A percentile compares a stretch with the other conserved stretches of the same genome.
Evolutionary conservation across 202 grass and related monocot genomes (phyloP).

Genomic region (Schoenoplectus tabernaemontani): DNA sequence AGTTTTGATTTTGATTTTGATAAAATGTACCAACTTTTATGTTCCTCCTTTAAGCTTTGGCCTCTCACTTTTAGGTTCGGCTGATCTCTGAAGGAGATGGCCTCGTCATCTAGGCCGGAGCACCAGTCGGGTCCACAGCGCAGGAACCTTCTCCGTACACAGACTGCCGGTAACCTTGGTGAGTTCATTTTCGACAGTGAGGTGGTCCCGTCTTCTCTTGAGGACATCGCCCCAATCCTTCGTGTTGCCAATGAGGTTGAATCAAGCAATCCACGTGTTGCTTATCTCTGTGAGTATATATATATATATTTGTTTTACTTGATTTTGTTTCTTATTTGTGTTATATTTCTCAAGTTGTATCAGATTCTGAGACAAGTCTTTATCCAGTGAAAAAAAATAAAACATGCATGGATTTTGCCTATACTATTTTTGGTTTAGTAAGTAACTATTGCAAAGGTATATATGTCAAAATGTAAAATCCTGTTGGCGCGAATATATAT

Average conservation of each 20-base stretch:
- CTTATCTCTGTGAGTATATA: background rate
- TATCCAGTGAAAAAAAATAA: background rate
- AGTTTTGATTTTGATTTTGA: background rate
- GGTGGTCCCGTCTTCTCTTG: conserved; percentile 37
- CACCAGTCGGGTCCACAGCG: conserved; percentile 24
- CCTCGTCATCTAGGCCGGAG: conserved; percentile 28
- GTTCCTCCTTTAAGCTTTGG: background rate
- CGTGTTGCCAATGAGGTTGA: background rate
- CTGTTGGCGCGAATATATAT: too few relatives aligned
- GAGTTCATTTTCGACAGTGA: conserved; percentile 85
- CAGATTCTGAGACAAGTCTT: background rate
- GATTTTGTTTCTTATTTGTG: background rate
- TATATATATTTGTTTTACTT: background rate
- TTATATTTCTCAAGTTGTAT: background rate
- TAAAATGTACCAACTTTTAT: background rate
- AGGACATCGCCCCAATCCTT: background rate
- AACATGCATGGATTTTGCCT: background rate
- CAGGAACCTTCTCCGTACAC: conserved; percentile 55
- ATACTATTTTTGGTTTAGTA: background rate
- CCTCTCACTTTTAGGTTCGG: background rate
- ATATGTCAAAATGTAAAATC: background rate
- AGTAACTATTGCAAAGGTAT: background rate
- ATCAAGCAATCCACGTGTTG: background rate
- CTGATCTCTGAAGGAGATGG: background rate
- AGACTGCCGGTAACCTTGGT: conserved; percentile 72